Evolutionary conservation across 1,284 basidiomycete species (phyloP), one percentile per base, ranked within the genome.

Genomic region (Boletus subluridellus): DNA sequence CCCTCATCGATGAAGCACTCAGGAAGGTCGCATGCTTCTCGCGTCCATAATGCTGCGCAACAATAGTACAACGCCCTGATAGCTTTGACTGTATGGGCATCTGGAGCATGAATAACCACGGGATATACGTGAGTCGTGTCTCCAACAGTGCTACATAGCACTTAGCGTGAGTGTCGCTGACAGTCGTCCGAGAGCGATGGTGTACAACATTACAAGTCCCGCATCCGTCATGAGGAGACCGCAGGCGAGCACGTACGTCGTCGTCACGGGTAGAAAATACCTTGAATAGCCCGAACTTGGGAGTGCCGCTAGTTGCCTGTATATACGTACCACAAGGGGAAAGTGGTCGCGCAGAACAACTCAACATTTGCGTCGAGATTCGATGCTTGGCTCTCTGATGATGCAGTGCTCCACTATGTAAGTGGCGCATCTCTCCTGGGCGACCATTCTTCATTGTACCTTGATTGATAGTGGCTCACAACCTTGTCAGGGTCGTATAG

Each of bases 211-310:
- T 21, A 82, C 61, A 5, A 86, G 73, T n/a, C 9, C 41, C 11
- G 2, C 21, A 24, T n/a, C n/a, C 9, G 7, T 80, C 48, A 77
- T 72, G 4, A 87, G 87, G 32, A 85, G 77, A 0, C 87, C 87
- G 48, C 86, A 78, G 2, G 79, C 58, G 17, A 86, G 69, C 2
- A 78, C 65, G 52, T 76, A 72, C 58, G 14, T 44, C 24, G 21
- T 24, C 24, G 4, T 24, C 42, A 44, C 69, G 0, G 82, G 73
- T 1, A 84, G 61, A 65, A 80, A 21, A 81, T 1, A 78, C 74
- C 21, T n/a, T 42, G 17, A 89, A 72, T 7, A 89, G 67, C 28
- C 73, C 71, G 12, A 78, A 78, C 62, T 81, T 81, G 49, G 74
- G n/a, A n/a, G 17, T n/a, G 9, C n/a, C 11, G n/a, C 10, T 41